Conservation (phyloP, 169 alveolate species). For the Cystoisospora suis region DNA sequence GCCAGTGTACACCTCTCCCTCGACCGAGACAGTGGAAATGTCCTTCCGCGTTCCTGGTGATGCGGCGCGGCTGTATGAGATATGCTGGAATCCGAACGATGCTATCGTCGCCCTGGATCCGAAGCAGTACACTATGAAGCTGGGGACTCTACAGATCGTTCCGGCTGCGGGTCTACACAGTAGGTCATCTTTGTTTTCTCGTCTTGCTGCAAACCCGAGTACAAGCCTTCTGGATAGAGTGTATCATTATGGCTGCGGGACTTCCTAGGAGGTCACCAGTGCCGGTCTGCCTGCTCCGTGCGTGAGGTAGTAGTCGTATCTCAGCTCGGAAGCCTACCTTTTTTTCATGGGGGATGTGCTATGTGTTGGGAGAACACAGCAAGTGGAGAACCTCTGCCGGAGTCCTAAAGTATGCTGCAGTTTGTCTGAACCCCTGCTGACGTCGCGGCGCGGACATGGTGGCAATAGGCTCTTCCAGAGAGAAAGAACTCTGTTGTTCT, state of each 20-base stretch:
- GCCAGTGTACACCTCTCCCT: background rate
- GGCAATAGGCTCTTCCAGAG: too few species aligned
- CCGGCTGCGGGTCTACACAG: slow-evolving; percentile 34
- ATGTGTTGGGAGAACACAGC: background rate
- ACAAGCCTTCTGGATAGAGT: too few species aligned
- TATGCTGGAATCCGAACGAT: slow-evolving; percentile 62
- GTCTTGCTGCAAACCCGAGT: background rate
- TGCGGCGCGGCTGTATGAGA: slow-evolving; percentile 28
- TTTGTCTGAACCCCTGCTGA: too few species aligned
- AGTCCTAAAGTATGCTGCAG: too few species aligned
- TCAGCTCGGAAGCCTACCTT: background rate
- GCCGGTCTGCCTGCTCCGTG: background rate
- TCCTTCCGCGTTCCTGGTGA: slow-evolving; percentile 35
- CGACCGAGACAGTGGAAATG: background rate
- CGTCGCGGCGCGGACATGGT: too few species aligned
- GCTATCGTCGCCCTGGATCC: slow-evolving; percentile 24
- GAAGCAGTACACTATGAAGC: slow-evolving; percentile 28
- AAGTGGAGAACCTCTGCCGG: too few species aligned
- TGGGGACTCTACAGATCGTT: slow-evolving; percentile 44
- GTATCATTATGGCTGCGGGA: background rate
- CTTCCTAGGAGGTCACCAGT: background rate
- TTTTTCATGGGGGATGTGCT: background rate
- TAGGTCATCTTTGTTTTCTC: background rate
- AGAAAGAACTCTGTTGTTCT: too few species aligned
- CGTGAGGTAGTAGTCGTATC: background rate